Base-by-base conservation (phyloP, 257 asterid species). In the Fraxinus pennsylvanica region DNA sequence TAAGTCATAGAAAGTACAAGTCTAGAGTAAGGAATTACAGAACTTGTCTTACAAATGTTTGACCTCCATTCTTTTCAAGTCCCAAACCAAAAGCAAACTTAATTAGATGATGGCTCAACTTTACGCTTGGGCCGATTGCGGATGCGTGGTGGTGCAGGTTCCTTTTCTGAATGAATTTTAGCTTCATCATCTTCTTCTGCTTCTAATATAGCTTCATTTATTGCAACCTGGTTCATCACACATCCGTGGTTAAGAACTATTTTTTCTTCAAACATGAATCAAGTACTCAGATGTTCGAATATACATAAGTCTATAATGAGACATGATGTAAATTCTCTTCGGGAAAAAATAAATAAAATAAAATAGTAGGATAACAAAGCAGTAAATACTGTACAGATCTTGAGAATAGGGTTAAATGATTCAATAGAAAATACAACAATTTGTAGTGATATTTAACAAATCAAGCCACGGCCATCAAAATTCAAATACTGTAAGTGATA, bases 61-160 rank as follows among this genome's bases (percentile, higher is more conserved):
- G 61, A 3, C 21, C 22, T 15, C 21, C 19, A 50, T 17, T 50
- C 19, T 15, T 50, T 12, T 50, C 61, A 50, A 50, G 61, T 50
- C 61, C 61, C 61, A 15, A 19, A 52, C 25, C 25, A 41, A 67
- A 71, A 72, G 41, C 4, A 47, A 59, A 45, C 19, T 79, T 80
- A 83, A 65, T 21, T 71, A n/a, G 91, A 81, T 43, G 96, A 86
- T 33, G 87, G 25, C 84, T 91, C 92, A 36, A 83, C 93, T 86
- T 91, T 81, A 81, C 96, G 85, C 80, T 88, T 92, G 71, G 96
- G 97, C 38, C 97, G 91, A 78, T 92, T 88, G 30, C 96, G 93
- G 35, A 78, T 82, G 33, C 91, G 93, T 68, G 81, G 81, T 66
- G 88, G 87, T 38, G 66, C 74, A 47, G 88, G 75, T 76, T 86